Base-by-base conservation (phyloP, 2,329 filamentous ascomycete genomes). In the Alternaria ethzedia region DNA sequence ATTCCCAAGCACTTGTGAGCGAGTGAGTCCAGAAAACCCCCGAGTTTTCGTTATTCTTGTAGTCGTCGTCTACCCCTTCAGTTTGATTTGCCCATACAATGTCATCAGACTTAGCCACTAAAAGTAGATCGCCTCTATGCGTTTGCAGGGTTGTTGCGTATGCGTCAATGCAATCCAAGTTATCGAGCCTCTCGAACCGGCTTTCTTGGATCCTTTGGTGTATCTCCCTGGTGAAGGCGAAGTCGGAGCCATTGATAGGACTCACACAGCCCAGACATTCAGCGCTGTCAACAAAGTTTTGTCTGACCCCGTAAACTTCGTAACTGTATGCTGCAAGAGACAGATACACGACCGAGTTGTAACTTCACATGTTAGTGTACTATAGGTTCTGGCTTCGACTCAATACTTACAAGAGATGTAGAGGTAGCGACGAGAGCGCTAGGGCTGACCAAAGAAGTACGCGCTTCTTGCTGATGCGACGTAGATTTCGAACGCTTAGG, bases 311-410 rank as follows among this genome's bases (percentile, higher is more conserved):
- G 32, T 65, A 65, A 5, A 58, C 57, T 2, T 36, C 47, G 50
- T 74, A 76, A n/a, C 50, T 44, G 41, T 70, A 66, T 3, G 68
- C 63, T 12, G 57, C 49, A 9, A 70, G 54, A 6, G 71, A 69
- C 3, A 57, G 50, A 49, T 70, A 76, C 1, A 75, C 70, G 10
- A 68, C 65, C 5, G 75, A 76, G 49, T 74, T 75, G 52, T 74
- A 76, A 20, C 72, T 73, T 4, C 6, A 4, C 12, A 41, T 9
- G 7, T 54, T 44, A 61, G 54, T n/a, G 1, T 15, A 17, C 1
- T 6, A 15, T 25, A 10, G 8, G 6, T 10, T 7, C 2, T 23
- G 4, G 21, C 20, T 2, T 46, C 21, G 3, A 23, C 3, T 3
- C 8, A 54, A 13, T 36, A 36, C 51, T 15, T 28, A 54, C 51